A percentile compares a stretch with the other conserved stretches of the same genome.
These are phyloP conservation scores for Suillus sp. DNA, from an alignment of 768 basidiomycete genomes.

Conservation along the genomic window DNA sequence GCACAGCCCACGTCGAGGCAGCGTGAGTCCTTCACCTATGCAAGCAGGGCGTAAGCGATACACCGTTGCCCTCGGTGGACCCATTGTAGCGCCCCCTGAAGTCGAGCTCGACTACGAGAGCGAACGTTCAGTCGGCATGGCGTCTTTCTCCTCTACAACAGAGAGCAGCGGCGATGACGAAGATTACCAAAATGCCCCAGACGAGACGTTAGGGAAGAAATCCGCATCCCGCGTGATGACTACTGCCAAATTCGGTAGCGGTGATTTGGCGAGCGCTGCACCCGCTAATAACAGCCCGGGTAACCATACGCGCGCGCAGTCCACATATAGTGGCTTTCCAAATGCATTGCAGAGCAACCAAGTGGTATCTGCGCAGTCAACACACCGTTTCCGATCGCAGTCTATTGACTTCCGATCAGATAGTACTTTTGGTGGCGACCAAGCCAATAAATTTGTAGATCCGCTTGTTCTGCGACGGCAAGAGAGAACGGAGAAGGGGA, in stretches of 20 bases:
- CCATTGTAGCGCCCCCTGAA: constrained; percentile 49
- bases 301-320: constrained; percentile 53
- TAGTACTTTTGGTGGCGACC: constrained; percentile 19
- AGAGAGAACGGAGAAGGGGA: constrained; percentile 45
- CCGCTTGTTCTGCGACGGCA: constrained; percentile 72
- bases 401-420: constrained; percentile 38
- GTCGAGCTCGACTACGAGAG: constrained; percentile 33
- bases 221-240: constrained; percentile 34
- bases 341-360: constrained; percentile 34
- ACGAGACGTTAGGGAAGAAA: constrained; percentile 62
- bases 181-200: constrained; percentile 34
- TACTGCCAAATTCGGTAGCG: constrained; percentile 35
- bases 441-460: constrained; percentile 64
- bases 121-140: constrained; percentile 38
- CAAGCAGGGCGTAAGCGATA: constrained; percentile 66
- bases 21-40: constrained; percentile 69
- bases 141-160: constrained; percentile 45
- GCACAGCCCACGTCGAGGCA: constrained; percentile 46
- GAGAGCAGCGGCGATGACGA: constrained; percentile 34
- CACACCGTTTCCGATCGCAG: constrained; percentile 40
- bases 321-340: constrained; percentile 46
- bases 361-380: constrained; percentile 18
- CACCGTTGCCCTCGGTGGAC: constrained; percentile 81
- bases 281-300: constrained; percentile 28
- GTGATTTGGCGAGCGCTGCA: constrained; percentile 26